Evolutionary conservation across 805 yeast genomes (phyloP), one percentile per base, ranked within the genome.

Genomic region (Starmera caribaea): DNA sequence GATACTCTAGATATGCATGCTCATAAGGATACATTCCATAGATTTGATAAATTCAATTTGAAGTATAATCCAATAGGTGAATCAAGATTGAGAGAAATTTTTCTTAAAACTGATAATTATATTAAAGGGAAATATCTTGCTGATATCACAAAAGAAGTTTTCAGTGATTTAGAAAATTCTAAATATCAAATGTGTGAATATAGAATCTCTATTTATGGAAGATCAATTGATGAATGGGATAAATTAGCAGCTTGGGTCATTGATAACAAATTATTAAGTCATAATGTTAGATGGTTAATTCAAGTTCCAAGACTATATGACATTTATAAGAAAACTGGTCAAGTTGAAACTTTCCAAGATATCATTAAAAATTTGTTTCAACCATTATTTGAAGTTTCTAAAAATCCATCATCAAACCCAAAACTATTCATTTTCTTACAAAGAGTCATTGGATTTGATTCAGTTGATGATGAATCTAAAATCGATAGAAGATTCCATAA

Each of bases 1-100:
- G 99, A 92, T 55, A 94, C 98, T 2, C 71, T 92, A 49, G 99
- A 92, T 62, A 92, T 92, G 99, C 99, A 92, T 62, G 99, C 99
- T 5, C 98, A 92, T 61, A 84, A 89, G 47, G 99, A 92, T 55
- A 84, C 97, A 1, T 92, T 92, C 73, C 99, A 92, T 62, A 74
- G 99, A 53, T 92, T 92, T 57, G 99, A 92, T 63, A 92, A 92
- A 63, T 92, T 92, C 72, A 92, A 92, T 60, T 71, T 92, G 65
- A 94, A 92, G 60, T 92, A 92, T 65, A 92, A 92, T 57, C 99
- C 99, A 16, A 82, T 92, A 51, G 99, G 99, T 27, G 98, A 92
- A 64, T 92, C 98, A 16, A 80, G 99, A 59, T 66, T 92, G 60
- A 78, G 99, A 62, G 98, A 92, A 59, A 92, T 92, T 40, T 92